A percentile compares a stretch with the other conserved stretches of the same genome.
Conservation (phyloP, 345 rosid genomes). For the Populus nigra region DNA sequence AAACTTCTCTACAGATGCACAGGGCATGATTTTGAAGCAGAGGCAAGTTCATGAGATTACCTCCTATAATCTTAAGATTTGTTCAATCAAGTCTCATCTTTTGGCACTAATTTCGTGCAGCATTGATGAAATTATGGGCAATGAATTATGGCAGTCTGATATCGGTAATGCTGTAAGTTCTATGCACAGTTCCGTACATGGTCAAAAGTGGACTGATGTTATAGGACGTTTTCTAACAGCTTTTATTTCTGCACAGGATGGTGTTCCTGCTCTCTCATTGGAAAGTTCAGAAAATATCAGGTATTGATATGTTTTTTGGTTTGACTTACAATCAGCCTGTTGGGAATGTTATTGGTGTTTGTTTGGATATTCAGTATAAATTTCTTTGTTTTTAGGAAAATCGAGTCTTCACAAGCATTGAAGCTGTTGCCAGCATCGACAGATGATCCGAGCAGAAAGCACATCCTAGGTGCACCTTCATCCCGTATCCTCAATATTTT, state of each 20-base stretch:
- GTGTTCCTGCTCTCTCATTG: slow-evolving; percentile 42
- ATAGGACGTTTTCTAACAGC: slow-evolving; percentile 17
- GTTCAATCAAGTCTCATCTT: slow-evolving; percentile 7
- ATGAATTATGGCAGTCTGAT: slow-evolving; percentile 53
- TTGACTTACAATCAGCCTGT: slow-evolving; percentile 10
- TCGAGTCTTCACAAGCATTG: slow-evolving; percentile 57
- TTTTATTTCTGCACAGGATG: slow-evolving; percentile 52
- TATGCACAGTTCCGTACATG: slow-evolving; percentile 9
- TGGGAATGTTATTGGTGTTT: neutral
- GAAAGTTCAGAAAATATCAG: slow-evolving; percentile 57
- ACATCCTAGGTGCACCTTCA: slow-evolving; percentile 54
- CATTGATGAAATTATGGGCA: slow-evolving; percentile 74
- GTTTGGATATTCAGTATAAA: slow-evolving; percentile 12
- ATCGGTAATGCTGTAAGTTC: slow-evolving; percentile 54
- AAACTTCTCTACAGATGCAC: slow-evolving; percentile 50
- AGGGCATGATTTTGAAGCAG: slow-evolving; percentile 69
- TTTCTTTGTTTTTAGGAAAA: slow-evolving; percentile 54
- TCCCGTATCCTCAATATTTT: slow-evolving; percentile 69
- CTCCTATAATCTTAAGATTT: slow-evolving; percentile 8
- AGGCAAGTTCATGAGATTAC: slow-evolving; percentile 53
- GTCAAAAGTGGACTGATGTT: neutral
- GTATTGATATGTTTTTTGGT: slow-evolving; percentile 31
- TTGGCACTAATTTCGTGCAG: slow-evolving; percentile 46
- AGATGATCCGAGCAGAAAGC: slow-evolving; percentile 77
- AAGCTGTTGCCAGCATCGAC: slow-evolving; percentile 68